Conservation (phyloP, 177 flowering plant species). For the Vitis hybrid region DNA sequence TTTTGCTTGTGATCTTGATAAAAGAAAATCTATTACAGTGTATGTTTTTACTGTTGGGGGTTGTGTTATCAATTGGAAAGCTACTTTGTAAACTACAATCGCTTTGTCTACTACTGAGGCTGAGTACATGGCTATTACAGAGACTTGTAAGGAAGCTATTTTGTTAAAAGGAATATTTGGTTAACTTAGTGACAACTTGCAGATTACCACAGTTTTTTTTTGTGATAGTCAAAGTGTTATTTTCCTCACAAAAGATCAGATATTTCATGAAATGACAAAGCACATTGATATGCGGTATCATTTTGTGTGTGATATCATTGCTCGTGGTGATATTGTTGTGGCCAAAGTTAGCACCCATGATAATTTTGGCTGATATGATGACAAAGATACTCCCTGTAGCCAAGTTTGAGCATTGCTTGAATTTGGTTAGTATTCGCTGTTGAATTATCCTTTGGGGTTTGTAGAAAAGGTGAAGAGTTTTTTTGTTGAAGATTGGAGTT, state of each 20-base stretch:
- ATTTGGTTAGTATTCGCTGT: too few relatives aligned
- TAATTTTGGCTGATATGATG: not conserved
- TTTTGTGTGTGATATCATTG: not conserved
- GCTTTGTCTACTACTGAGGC: not conserved
- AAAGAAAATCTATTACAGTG: too few relatives aligned
- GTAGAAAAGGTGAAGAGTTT: too few relatives aligned
- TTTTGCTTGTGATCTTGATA: not conserved
- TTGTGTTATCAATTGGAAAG: conserved; percentile 3
- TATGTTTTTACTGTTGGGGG: not conserved
- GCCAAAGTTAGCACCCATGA: not conserved
- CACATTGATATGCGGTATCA: not conserved
- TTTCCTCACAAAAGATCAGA: too few relatives aligned
- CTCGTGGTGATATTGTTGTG: conserved; percentile 2
- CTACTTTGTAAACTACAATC: not conserved
- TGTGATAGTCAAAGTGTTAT: not conserved
- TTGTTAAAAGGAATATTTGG: too few relatives aligned
- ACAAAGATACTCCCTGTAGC: not conserved
- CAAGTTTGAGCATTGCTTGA: too few relatives aligned
- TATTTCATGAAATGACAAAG: too few relatives aligned
- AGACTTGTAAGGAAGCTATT: too few relatives aligned
- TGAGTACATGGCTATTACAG: not conserved
- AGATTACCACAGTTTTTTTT: not conserved
- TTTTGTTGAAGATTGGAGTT: too few relatives aligned
- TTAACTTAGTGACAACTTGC: not conserved
- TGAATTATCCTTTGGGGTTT: too few relatives aligned